Conservation (phyloP, 768 basidiomycete species). For the Russula earlei region DNA sequence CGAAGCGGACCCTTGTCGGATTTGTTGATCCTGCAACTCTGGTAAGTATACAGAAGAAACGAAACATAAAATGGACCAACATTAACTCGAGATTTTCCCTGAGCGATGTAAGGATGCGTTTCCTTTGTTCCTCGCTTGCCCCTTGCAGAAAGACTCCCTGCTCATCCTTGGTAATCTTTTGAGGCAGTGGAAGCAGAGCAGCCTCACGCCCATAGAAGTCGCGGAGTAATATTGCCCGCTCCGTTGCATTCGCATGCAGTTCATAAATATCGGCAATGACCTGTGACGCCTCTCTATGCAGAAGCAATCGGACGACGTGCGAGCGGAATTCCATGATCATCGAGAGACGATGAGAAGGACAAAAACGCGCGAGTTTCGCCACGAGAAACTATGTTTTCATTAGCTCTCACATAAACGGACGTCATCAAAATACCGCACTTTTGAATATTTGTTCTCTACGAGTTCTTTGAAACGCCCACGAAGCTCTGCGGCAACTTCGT, state of each 20-base stretch:
- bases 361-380: constrained; percentile 66
- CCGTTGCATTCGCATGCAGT: constrained; percentile 76
- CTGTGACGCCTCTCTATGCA: constrained; percentile 76
- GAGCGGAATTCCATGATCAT: constrained; percentile 77
- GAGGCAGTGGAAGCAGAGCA: constrained; percentile 45
- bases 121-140: constrained; percentile 51
- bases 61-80: constrained; percentile 35
- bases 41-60: background rate
- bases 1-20: constrained; percentile 83
- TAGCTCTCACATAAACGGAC: background rate
- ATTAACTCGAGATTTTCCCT: constrained; percentile 69
- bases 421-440: constrained; percentile 37
- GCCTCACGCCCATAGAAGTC: constrained; percentile 92
- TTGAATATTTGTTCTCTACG: constrained; percentile 84
- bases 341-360: constrained; percentile 61
- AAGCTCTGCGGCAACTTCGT: constrained; percentile 75
- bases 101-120: constrained; percentile 55
- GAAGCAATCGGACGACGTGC: constrained; percentile 63
- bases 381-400: constrained; percentile 54
- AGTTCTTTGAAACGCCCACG: constrained; percentile 72
- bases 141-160: constrained; percentile 65
- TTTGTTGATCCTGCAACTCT: constrained; percentile 68
- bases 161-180: constrained; percentile 51
- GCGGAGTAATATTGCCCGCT: constrained; percentile 67
- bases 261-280: constrained; percentile 87